Evolutionary conservation across 495 filamentous ascomycete species (phyloP), one percentile per base, ranked within the genome.

Genomic region (Recurvomyces mirabilis): DNA sequence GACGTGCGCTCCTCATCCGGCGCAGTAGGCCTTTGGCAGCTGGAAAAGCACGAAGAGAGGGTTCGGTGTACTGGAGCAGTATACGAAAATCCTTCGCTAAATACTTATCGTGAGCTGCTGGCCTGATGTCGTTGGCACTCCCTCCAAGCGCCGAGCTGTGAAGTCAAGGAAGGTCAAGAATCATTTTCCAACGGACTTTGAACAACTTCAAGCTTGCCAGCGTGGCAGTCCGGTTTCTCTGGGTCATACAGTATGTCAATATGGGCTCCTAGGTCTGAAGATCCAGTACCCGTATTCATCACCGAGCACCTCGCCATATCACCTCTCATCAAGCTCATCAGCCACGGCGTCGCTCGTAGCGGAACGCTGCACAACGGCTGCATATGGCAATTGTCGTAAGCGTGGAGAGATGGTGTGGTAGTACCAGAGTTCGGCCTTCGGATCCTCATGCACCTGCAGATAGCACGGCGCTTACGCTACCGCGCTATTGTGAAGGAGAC

Each of bases 321-420:
- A 5, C 36, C 5, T 21, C 28, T 20, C 26, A 13, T 31, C 15
- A 11, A 11, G 11, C 7, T 17, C 5, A 3, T 20, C 25, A 5
- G 13, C 39, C 25, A 17, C 32, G 11, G n/a, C 7, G n/a, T 5
- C n/a, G 25, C n/a, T n/a, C n/a, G n/a, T n/a, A n/a, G 10, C 39
- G 24, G 39, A 17, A 20, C 13, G 38, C 38, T 10, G 34, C 34
- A 40, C 21, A 5, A 23, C 21, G 21, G 37, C 37, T 40, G 37
- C 37, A 40, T 3, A 19, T 37, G 12, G 37, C 21, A 20, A 26
- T 25, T 13, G 37, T 40, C 37, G 37, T 23, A 40, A 20, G n/a
- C 39, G 39, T 42, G 39, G 28, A 42, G n/a, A n/a, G 28, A 17
- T 28, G 39, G 39, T 42, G 39, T 42, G 39, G 39, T 31, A 20